Percentiles rank a stretch among this genome's conserved stretches.
Evolutionary conservation across 2,329 filamentous ascomycete genomes (phyloP).

Genomic region (Trichoderma sp.): DNA sequence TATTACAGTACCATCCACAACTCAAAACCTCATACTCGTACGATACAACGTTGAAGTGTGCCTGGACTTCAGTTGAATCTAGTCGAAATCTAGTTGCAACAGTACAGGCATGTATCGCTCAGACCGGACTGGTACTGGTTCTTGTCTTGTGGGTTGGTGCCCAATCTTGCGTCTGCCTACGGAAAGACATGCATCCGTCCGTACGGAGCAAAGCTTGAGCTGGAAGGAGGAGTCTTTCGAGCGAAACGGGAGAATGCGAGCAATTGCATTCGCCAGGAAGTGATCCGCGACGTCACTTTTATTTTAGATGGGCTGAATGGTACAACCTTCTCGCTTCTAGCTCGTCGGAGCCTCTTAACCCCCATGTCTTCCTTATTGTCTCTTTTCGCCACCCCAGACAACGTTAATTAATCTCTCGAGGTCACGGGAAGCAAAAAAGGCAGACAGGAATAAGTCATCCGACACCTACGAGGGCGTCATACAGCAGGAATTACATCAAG

Average conservation of each 20-base stretch:
- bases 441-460: neutral
- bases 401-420: neutral
- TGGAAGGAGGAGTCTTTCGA: neutral
- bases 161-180: neutral
- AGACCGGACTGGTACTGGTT: neutral
- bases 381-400: slow-evolving; percentile 1
- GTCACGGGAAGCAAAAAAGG: slow-evolving; percentile 1
- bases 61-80: neutral
- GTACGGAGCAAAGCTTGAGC: neutral
- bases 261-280: neutral
- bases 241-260: neutral
- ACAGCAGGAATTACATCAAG: neutral
- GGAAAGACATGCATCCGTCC: neutral
- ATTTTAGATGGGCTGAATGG: neutral
- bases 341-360: neutral
- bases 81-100: neutral
- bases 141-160: neutral
- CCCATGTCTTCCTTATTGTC: neutral
- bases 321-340: neutral
- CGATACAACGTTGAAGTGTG: neutral
- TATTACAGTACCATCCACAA: neutral
- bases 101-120: neutral
- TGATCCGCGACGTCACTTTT: neutral
- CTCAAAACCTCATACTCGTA: neutral
- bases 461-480: slow-evolving; percentile 4